Base-by-base conservation (phyloP, 2,329 filamentous ascomycete genomes). In the Pyrenophora teres region DNA sequence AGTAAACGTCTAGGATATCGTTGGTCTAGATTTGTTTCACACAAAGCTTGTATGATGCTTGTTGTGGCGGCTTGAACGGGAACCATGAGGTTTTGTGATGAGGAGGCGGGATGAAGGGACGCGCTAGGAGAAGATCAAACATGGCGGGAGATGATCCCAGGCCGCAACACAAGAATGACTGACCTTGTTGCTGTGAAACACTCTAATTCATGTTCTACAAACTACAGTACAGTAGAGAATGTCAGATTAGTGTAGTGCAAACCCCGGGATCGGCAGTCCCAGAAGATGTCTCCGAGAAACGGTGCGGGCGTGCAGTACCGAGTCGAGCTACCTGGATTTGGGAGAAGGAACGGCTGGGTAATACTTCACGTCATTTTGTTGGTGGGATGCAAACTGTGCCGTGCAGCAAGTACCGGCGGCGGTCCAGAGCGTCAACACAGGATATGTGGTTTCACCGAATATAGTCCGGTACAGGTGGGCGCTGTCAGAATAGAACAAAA, bases 61-160 rank as follows among this genome's bases (percentile, higher is more conserved):
- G 55, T 49, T 54, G 46, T 51, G 52, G 53, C 51, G 50, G 45
- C 32, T 37, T 51, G 32, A 41, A 23, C 27, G 27, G n/a, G 13
- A 35, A 36, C 41, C 23, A 6, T n/a, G 31, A 40, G 42, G 36
- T 40, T n/a, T 3, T 38, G 39, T 50, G 44, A 52, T 46, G 54
- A 53, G 43, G 50, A 50, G 44, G 46, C 53, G 36, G 52, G 59
- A 59, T 56, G 47, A 59, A 55, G 50, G 44, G 55, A 9, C 40
- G 44, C 62, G 54, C 64, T 65, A 63, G 56, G 50, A 47, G 66
- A 38, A 60, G 60, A 70, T 70, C 67, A 71, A 69, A 71, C 68
- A 52, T 48, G 59, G 53, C 9, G 51, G 59, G 68, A 69, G 53
- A 70, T 72, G 62, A 69, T 5, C 19, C 19, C 19, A 53, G 52